Base-by-base conservation (phyloP, 1,139 yeast species). In the Hyphopichia buzzinii region DNA sequence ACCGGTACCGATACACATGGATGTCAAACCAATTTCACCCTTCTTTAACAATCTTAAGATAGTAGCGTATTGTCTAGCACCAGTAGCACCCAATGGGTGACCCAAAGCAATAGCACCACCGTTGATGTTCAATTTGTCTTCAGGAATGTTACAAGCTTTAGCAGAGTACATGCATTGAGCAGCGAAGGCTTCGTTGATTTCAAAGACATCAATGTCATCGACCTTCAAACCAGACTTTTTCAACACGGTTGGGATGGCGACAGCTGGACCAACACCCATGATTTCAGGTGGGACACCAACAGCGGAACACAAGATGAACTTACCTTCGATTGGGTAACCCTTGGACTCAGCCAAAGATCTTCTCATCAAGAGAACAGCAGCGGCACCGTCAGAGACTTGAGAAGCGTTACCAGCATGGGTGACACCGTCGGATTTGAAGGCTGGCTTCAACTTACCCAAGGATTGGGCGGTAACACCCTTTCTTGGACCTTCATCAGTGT, bases 41-140 rank as follows among this genome's bases (percentile, higher is more conserved):
- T 76, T 66, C 62, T 83, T 69, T 55, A 90, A 74, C 64, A 88
- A 90, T 55, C 92, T 76, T 55, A 90, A 64, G 43, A 90, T 67
- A 6, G 97, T 90, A 34, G 97, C 90, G 41, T 87, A 75, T 67
- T 89, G 97, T 66, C 97, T 82, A 15, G 96, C 90, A 57, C 97
- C 97, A 30, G 97, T 90, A 52, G 90, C 83, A 41, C 97, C 97
- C 52, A 90, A 74, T 43, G 97, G 97, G 63, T 90, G 97, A 31
- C 97, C 97, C 46, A 90, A 63, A 15, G 97, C 97, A 55, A 90
- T 89, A 39, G 97, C 97, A 57, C 97, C 97, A 57, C 97, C 97
- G 56, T 84, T 80, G 45, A 90, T 87, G 67, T 90, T 90, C 52
- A 89, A 90, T 62, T 81, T 87, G 38, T 72, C 75, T 39, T 61